Conservation (phyloP, 768 basidiomycete genomes). For the Lactarius hatsudake region DNA sequence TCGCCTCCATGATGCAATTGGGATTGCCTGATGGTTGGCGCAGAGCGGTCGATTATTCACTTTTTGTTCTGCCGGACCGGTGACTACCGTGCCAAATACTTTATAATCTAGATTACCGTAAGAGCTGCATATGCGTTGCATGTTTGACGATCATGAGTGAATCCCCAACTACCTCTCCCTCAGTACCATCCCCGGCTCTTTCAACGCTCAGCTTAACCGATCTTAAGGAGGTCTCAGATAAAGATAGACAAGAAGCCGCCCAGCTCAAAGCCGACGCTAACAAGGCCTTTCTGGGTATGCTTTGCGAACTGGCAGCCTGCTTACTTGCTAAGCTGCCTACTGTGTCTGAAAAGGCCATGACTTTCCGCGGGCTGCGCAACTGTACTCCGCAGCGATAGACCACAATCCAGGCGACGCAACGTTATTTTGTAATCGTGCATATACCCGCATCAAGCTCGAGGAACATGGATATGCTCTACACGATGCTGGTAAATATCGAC, state of each 20-base stretch:
- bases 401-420: conserved; percentile 87
- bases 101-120: not conserved
- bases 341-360: conserved; percentile 54
- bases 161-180: conserved; percentile 45
- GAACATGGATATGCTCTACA: conserved; percentile 89
- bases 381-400: conserved; percentile 84
- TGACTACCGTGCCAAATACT: not conserved
- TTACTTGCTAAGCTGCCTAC: not conserved
- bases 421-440: conserved; percentile 92
- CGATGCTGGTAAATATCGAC: conserved; percentile 69
- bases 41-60: not conserved
- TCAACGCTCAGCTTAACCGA: conserved; percentile 45
- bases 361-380: conserved; percentile 68
- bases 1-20: not conserved
- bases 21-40: not conserved
- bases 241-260: conserved; percentile 64
- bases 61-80: conserved; percentile 10
- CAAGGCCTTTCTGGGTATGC: conserved; percentile 74
- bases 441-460: conserved; percentile 88
- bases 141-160: conserved; percentile 30
- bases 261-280: conserved; percentile 84
- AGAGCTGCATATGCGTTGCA: too few relatives aligned
- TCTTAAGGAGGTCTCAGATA: conserved; percentile 56
- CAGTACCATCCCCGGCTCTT: conserved; percentile 57
- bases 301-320: conserved; percentile 1